Conservation (phyloP, 2,329 filamentous ascomycete species). For the Fonsecaea erecta region DNA sequence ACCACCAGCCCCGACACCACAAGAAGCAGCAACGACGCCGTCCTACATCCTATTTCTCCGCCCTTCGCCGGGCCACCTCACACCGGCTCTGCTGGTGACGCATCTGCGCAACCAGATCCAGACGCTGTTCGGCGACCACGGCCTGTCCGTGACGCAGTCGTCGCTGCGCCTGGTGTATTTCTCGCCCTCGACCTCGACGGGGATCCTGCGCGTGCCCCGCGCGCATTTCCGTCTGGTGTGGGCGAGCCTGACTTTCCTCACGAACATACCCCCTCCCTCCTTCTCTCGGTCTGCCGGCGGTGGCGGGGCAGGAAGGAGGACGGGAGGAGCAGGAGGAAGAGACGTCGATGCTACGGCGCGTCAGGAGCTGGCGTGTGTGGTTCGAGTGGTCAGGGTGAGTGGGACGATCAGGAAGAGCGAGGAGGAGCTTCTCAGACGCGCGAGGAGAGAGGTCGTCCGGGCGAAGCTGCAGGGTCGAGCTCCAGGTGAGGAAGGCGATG, state of each 20-base stretch:
- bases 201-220: conserved; percentile 83
- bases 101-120: conserved; percentile 71
- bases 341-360: not conserved
- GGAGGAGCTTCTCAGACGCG: conserved; percentile 81
- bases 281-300: not conserved
- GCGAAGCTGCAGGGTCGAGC: conserved; percentile 31
- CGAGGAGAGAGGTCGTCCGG: conserved; percentile 69
- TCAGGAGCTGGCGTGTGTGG: conserved; percentile 65
- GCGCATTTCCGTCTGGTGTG: conserved; percentile 85
- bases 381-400: conserved; percentile 83
- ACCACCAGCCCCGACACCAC: conserved; percentile 3
- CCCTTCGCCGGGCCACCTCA: conserved; percentile 75
- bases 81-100: conserved; percentile 54
- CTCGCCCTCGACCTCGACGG: conserved; percentile 88
- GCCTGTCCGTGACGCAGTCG: conserved; percentile 54
- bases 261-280: conserved; percentile 59
- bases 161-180: conserved; percentile 79
- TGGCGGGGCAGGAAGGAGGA: conserved; percentile 1
- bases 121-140: conserved; percentile 85
- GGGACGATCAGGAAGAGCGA: conserved; percentile 93
- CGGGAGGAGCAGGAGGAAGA: not conserved
- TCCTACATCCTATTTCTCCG: conserved; percentile 74
- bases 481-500: conserved; percentile 2
- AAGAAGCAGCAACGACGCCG: conserved; percentile 49
- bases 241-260: conserved; percentile 84